A percentile compares a stretch with the other conserved stretches of the same genome.
Evolutionary conservation across 2,329 filamentous ascomycete species (phyloP).

Genomic region (Fusarium mangiferae): DNA sequence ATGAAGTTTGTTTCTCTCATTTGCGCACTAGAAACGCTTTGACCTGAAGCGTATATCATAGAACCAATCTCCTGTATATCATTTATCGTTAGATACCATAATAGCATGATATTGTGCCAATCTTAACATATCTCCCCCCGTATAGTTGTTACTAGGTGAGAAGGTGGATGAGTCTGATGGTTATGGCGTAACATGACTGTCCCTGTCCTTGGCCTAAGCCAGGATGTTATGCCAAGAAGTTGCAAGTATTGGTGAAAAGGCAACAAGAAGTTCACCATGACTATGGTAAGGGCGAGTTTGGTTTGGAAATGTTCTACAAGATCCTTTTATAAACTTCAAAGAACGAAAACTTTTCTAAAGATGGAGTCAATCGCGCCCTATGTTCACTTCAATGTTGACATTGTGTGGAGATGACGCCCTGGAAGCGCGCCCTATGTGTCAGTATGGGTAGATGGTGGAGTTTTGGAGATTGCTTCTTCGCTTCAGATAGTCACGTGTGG

Average conservation of each 20-base stretch:
- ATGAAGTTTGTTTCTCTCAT: not conserved
- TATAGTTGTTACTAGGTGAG: not conserved
- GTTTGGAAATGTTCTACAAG: not conserved
- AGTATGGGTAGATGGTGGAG: conserved; percentile 14
- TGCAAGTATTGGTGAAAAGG: not conserved
- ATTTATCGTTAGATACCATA: conserved; percentile 41
- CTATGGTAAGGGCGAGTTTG: not conserved
- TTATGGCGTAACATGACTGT: not conserved
- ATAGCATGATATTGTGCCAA: conserved; percentile 8
- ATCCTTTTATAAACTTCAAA: not conserved
- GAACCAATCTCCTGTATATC: conserved; percentile 27
- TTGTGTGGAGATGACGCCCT: conserved; percentile 21
- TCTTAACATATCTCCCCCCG: not conserved
- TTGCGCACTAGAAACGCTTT: not conserved
- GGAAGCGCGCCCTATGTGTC: conserved; percentile 19
- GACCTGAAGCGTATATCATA: not conserved
- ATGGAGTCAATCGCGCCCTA: conserved; percentile 25
- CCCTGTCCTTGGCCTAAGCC: not conserved
- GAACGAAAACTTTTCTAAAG: not conserved
- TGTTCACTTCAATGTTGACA: conserved; percentile 1
- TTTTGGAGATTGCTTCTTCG: conserved; percentile 20
- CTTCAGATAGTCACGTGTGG: not conserved
- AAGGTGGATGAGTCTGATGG: not conserved
- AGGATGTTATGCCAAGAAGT: not conserved
- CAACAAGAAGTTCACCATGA: not conserved